phyloP scores from a whole-genome alignment of 768 basidiomycete genomes.

The Lentinula edodes region DNA sequence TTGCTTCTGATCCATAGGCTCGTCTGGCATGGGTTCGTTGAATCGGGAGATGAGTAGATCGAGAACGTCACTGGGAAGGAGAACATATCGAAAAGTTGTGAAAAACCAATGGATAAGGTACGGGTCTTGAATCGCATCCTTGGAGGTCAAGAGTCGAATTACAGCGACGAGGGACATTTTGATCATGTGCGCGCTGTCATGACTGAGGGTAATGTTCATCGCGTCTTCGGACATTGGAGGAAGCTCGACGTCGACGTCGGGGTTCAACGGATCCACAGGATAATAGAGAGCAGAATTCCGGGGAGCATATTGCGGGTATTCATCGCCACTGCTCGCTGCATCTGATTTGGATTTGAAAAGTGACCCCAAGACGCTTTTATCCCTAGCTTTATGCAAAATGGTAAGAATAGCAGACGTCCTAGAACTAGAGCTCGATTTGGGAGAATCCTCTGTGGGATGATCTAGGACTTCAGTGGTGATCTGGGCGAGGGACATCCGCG shows the following conservation, averaged over 20 bases:
- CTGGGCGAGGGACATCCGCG: neutral
- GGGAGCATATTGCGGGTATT: conserved; percentile 11
- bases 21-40: conserved; percentile 24
- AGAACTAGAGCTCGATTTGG: neutral
- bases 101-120: conserved; percentile 44
- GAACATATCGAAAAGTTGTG: conserved; percentile 53
- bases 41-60: conserved; percentile 44
- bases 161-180: conserved; percentile 1
- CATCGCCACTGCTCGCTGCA: conserved; percentile 7
- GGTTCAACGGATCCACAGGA: conserved; percentile 19
- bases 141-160: conserved; percentile 26
- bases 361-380: neutral
- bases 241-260: conserved; percentile 12
- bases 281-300: conserved; percentile 23
- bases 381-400: neutral
- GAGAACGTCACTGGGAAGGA: conserved; percentile 34
- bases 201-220: conserved; percentile 1
- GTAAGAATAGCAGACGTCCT: neutral
- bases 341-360: neutral
- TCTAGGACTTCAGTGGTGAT: neutral
- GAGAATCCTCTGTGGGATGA: neutral
- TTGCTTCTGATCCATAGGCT: conserved; percentile 24
- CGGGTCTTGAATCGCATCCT: conserved; percentile 25
- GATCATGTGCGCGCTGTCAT: neutral
- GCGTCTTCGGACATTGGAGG: conserved; percentile 3